phyloP scores from a whole-genome alignment of 257 asterid genomes.

The Jasminum sambac region DNA sequence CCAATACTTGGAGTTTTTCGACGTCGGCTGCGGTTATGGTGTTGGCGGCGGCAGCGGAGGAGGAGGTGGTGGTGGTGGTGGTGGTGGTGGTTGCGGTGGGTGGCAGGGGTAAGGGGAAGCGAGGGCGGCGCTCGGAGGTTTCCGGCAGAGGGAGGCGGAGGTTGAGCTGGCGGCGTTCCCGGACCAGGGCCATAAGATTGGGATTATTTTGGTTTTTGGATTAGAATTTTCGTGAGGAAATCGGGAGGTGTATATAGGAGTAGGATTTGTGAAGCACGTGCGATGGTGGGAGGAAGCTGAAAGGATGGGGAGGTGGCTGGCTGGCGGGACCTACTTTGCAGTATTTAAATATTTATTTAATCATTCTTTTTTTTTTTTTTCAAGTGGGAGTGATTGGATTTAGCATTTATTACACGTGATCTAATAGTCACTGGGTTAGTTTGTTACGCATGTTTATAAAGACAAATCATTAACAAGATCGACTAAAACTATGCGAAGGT shows the following conservation, averaged over 20 bases:
- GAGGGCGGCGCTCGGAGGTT: slow-evolving; percentile 67
- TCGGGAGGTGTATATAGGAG: slow-evolving; percentile 29
- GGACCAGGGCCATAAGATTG: slow-evolving; percentile 62
- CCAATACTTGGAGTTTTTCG: slow-evolving; percentile 79
- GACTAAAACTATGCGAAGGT: too few species aligned
- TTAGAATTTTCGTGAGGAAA: slow-evolving; percentile 15
- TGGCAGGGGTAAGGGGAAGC: slow-evolving; percentile 64
- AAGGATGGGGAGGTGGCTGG: slow-evolving; percentile 7
- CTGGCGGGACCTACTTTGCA: slow-evolving; percentile 1
- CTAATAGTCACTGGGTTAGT: not conserved
- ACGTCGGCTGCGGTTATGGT: slow-evolving; percentile 52
- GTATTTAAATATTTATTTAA: not conserved
- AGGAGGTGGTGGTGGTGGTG: slow-evolving; percentile 20
- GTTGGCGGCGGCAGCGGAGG: slow-evolving; percentile 18
- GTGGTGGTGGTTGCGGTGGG: too few species aligned
- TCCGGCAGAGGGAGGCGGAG: slow-evolving; percentile 81
- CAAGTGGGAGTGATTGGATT: not conserved
- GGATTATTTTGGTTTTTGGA: slow-evolving; percentile 10
- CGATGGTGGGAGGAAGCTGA: slow-evolving; percentile 27
- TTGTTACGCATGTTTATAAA: too few species aligned
- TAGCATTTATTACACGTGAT: slow-evolving; percentile 10
- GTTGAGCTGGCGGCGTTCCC: slow-evolving; percentile 77
- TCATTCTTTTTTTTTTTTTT: not conserved
- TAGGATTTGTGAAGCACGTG: slow-evolving; percentile 49
- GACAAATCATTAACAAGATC: too few species aligned